Conservation (phyloP, 2,329 filamentous ascomycete species). For the Geosmithia morbida region DNA sequence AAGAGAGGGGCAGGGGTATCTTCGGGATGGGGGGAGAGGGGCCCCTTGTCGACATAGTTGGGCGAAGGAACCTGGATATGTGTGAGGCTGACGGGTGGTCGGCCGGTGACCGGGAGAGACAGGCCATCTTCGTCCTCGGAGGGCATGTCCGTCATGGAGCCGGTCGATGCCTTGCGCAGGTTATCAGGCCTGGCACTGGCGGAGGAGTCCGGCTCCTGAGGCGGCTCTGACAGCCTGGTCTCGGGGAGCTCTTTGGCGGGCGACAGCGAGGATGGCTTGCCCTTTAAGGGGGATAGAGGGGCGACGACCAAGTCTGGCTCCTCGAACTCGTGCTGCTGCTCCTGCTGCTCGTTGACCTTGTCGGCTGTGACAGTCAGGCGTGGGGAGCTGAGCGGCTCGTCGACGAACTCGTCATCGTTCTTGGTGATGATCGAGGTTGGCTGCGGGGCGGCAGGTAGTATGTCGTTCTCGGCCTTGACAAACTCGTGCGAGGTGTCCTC, state of each 20-base stretch:
- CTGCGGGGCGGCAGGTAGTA: conserved; percentile 13
- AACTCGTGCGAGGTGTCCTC: conserved; percentile 61
- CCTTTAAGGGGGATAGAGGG: conserved; percentile 38
- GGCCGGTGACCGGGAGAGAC: conserved; percentile 1
- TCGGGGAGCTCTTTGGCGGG: not conserved
- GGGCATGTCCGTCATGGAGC: not conserved
- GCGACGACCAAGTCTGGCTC: conserved; percentile 41
- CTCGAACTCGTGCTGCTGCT: conserved; percentile 26
- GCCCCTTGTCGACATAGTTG: conserved; percentile 1
- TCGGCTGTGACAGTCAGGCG: conserved; percentile 47
- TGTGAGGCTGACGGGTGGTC: not conserved
- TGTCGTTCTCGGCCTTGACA: conserved; percentile 43
- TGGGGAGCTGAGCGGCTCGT: conserved; percentile 60
- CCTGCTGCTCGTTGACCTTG: conserved; percentile 31
- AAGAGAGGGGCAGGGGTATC: conserved; percentile 54
- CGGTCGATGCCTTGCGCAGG: not conserved
- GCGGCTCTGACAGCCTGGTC: not conserved
- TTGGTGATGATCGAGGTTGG: conserved; percentile 22
- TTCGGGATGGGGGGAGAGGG: conserved; percentile 42
- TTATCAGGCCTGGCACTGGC: not conserved
- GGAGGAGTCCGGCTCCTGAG: not conserved
- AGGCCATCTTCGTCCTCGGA: conserved; percentile 1
- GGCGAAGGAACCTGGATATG: conserved; percentile 1
- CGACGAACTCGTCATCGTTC: conserved; percentile 62
- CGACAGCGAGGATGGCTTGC: conserved; percentile 13